phyloP scores from a whole-genome alignment of 192 early-diverging fungal genomes.

The Umbelopsis sp. region DNA sequence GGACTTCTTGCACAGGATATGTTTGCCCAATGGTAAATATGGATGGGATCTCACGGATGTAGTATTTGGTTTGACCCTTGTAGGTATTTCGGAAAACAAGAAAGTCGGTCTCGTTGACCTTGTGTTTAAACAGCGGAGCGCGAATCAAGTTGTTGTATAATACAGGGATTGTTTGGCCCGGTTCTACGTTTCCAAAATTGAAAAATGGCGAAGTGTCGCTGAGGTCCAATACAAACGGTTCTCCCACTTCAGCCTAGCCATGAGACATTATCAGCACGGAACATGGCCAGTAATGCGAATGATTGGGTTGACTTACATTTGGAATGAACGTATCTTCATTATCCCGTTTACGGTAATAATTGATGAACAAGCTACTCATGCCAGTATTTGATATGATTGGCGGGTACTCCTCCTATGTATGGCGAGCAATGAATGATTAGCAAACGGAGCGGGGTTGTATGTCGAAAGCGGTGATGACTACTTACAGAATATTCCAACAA shows the following conservation, averaged over 20 bases:
- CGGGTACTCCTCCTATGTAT: conserved; percentile 86
- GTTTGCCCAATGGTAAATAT: conserved; percentile 91
- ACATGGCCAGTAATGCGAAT: not conserved
- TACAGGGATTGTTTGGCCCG: conserved; percentile 86
- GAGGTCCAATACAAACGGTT: conserved; percentile 82
- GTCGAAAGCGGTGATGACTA: not conserved
- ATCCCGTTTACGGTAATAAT: conserved; percentile 93
- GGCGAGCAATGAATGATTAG: not conserved
- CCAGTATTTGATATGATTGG: conserved; percentile 90
- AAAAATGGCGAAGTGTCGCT: conserved; percentile 93
- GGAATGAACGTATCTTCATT: conserved; percentile 81
- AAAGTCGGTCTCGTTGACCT: conserved; percentile 76
- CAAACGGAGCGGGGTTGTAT: not conserved
- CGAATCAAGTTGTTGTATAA: conserved; percentile 95
- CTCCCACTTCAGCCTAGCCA: conserved; percentile 71
- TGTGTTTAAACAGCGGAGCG: conserved; percentile 87
- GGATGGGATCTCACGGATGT: conserved; percentile 78
- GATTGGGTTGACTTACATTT: conserved; percentile 41
- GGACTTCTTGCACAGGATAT: conserved; percentile 92
- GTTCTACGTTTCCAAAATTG: conserved; percentile 92
- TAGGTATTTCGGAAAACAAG: conserved; percentile 78
- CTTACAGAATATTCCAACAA: conserved; percentile 86
- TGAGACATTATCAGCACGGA: too few species aligned
- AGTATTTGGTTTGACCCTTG: conserved; percentile 84
- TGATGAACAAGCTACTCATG: conserved; percentile 93